Percentiles rank a stretch among this genome's conserved stretches.
Conservation (phyloP, 208 protist genomes). For the Leishmania braziliensis region DNA sequence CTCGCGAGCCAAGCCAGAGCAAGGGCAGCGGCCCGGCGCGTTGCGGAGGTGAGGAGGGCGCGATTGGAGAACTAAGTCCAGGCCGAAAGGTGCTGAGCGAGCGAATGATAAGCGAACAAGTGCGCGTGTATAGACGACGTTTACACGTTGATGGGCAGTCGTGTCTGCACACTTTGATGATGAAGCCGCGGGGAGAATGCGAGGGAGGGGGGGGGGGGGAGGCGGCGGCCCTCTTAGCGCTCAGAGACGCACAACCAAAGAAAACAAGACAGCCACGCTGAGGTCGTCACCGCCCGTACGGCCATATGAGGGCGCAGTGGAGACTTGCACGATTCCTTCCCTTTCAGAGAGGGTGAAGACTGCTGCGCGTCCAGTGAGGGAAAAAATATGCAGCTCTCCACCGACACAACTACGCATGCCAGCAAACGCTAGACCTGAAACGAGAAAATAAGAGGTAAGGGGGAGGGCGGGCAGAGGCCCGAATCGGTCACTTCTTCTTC, state of each 20-base stretch:
- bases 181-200: neutral
- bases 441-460: neutral
- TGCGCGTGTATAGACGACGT: neutral
- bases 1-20: neutral
- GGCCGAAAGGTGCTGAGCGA: neutral
- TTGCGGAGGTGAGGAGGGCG: neutral
- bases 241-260: neutral
- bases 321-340: neutral
- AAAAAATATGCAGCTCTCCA: neutral
- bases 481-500: neutral
- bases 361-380: neutral
- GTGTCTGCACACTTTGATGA: neutral
- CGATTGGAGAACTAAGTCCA: neutral
- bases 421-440: neutral
- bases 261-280: neutral
- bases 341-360: neutral
- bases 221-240: too few relatives aligned
- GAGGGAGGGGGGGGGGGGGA: neutral
- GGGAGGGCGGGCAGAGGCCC: neutral
- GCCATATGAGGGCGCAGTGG: neutral
- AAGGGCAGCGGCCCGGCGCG: neutral
- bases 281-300: neutral
- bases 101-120: neutral
- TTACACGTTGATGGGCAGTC: neutral
- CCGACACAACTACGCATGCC: neutral